phyloP scores from a whole-genome alignment of 331 rosid genomes.

The Arachis monticola region DNA sequence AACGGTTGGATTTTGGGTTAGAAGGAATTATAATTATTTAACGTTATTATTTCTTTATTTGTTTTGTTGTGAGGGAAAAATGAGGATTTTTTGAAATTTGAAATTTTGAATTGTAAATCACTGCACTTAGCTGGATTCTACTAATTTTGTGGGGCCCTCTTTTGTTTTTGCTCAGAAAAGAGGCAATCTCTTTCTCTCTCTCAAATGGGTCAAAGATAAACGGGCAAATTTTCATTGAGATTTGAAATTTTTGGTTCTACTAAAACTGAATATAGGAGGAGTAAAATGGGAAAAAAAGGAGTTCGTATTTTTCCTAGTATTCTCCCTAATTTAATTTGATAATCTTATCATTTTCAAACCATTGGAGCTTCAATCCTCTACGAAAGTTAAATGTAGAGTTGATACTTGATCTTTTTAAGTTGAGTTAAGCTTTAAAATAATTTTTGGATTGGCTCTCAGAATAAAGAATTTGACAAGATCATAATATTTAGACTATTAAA shows the following conservation, averaged over 20 bases:
- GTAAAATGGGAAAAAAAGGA: too few species aligned
- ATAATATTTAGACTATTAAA: too few species aligned
- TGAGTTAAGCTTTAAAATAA: too few species aligned
- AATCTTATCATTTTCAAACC: too few species aligned
- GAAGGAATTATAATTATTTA: background rate
- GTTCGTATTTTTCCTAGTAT: too few species aligned
- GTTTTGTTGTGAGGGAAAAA: background rate
- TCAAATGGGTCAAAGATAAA: constrained; percentile 13
- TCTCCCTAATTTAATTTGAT: too few species aligned
- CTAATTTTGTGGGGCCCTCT: background rate
- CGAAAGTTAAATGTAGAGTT: too few species aligned
- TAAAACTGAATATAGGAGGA: too few species aligned
- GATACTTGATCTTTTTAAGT: too few species aligned
- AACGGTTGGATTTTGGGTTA: constrained; percentile 44
- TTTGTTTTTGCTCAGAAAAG: background rate
- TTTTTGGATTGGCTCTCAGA: too few species aligned
- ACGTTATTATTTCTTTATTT: background rate
- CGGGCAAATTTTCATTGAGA: constrained; percentile 15
- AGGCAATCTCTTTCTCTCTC: background rate
- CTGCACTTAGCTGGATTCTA: background rate
- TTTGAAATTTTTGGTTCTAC: constrained; percentile 1
- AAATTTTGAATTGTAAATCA: constrained; percentile 23
- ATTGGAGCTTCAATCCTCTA: too few species aligned
- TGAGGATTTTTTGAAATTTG: constrained; percentile 15
- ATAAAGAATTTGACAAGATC: too few species aligned